A percentile compares a stretch with the other conserved stretches of the same genome.
These are phyloP conservation scores for Geranium brycei DNA, from an alignment of 345 rosid species.

Conservation along the genomic window DNA sequence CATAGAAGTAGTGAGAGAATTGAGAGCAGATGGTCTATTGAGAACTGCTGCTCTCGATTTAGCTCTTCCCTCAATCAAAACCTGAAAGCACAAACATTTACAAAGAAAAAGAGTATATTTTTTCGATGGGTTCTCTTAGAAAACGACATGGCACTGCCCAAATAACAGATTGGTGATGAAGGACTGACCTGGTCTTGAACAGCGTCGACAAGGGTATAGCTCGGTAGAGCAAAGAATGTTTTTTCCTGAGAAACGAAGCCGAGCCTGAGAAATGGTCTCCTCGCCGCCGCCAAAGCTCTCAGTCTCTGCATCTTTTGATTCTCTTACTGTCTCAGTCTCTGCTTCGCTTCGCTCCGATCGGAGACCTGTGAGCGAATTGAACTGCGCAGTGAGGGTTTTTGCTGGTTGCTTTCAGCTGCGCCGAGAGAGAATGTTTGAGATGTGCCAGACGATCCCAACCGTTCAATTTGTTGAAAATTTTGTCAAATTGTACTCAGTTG, in stretches of 20 bases:
- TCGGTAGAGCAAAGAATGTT: slow-evolving; percentile 56
- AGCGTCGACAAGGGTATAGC: slow-evolving; percentile 30
- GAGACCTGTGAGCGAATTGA: too few relatives aligned
- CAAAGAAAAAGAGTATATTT: not conserved
- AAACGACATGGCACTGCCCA: not conserved
- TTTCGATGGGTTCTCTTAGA: not conserved
- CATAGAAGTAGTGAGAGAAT: slow-evolving; percentile 64
- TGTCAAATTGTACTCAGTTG: too few relatives aligned
- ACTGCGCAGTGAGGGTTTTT: too few relatives aligned
- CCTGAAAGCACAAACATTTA: slow-evolving; percentile 21
- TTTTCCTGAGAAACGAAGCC: slow-evolving; percentile 23
- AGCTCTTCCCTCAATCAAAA: slow-evolving; percentile 77
- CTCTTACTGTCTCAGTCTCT: not conserved
- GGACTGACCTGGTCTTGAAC: slow-evolving; percentile 48
- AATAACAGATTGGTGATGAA: not conserved
- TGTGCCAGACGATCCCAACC: too few relatives aligned
- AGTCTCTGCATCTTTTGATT: slow-evolving; percentile 36
- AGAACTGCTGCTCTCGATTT: slow-evolving; percentile 86
- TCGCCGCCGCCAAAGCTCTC: slow-evolving; percentile 28
- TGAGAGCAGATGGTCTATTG: slow-evolving; percentile 53
- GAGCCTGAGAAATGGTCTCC: slow-evolving; percentile 25
- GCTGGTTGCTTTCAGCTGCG: too few relatives aligned
- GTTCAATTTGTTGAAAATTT: too few relatives aligned
- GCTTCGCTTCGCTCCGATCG: not conserved
- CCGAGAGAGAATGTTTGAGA: too few relatives aligned